Evolutionary conservation across 768 basidiomycete genomes (phyloP).

Genomic region (Phaeotremella fagi): DNA sequence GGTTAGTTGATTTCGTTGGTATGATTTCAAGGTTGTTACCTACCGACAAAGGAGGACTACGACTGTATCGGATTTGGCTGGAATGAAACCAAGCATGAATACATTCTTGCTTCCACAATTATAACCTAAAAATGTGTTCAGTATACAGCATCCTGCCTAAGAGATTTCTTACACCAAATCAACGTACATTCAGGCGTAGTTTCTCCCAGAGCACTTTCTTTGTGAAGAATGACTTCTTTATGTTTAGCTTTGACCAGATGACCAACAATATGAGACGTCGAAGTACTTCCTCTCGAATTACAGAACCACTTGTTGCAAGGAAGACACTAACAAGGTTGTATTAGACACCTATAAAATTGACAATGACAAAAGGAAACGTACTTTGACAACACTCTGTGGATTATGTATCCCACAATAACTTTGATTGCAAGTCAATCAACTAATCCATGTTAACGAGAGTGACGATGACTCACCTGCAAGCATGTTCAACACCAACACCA

Average conservation of each 20-base stretch:
- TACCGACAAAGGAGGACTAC: constrained; percentile 95
- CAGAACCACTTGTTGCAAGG: constrained; percentile 62
- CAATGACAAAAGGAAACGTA: constrained; percentile 8
- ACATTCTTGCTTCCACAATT: constrained; percentile 99
- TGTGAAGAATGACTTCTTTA: constrained; percentile 95
- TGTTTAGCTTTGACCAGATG: constrained; percentile 98
- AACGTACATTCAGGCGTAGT: constrained; percentile 83
- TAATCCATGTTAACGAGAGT: background rate
- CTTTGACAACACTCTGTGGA: constrained; percentile 91
- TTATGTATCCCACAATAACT: constrained; percentile 99
- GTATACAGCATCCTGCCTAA: background rate
- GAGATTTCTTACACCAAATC: background rate
- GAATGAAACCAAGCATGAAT: constrained; percentile 98
- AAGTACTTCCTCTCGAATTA: constrained; percentile 95
- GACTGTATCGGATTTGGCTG: constrained; percentile 97
- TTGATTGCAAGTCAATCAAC: background rate
- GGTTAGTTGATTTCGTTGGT: background rate
- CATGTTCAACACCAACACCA: constrained; percentile 55
- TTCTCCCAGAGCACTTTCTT: constrained; percentile 91
- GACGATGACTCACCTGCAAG: constrained; percentile 70
- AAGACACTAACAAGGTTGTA: constrained; percentile 31
- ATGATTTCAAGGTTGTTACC: constrained; percentile 40
- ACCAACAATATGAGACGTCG: constrained; percentile 97
- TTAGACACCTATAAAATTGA: background rate
- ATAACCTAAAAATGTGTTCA: constrained; percentile 53